phyloP scores from a whole-genome alignment of 192 early-diverging fungal species.

The Gamsiella multidivaricata region DNA sequence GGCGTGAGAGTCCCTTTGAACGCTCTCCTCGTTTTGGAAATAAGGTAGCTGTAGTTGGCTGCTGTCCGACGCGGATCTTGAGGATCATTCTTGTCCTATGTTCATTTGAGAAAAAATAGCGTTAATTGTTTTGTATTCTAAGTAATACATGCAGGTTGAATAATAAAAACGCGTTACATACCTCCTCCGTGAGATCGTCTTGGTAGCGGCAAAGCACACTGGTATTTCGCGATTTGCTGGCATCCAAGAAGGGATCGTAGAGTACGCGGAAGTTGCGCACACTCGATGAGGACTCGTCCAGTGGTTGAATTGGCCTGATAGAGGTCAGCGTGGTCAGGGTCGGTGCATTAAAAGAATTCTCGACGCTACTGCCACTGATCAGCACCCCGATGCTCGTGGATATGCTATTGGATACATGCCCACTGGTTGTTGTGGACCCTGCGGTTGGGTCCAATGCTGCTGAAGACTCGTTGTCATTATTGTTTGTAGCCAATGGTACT shows the following conservation, averaged over 20 bases:
- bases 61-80: constrained; percentile 47
- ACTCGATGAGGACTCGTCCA: constrained; percentile 4
- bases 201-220: constrained; percentile 48
- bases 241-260: constrained; percentile 49
- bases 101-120: background rate
- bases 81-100: constrained; percentile 40
- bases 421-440: background rate
- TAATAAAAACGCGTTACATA: too few species aligned
- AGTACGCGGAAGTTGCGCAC: constrained; percentile 44
- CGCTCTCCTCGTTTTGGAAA: constrained; percentile 42
- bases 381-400: background rate
- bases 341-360: background rate
- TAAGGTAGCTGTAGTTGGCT: constrained; percentile 47
- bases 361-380: background rate
- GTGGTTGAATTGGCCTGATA: constrained; percentile 16
- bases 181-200: constrained; percentile 51
- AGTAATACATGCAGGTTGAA: too few species aligned
- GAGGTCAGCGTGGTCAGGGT: background rate
- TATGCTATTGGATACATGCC: background rate
- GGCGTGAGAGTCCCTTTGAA: constrained; percentile 41
- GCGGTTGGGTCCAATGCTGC: background rate
- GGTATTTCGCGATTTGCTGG: constrained; percentile 44
- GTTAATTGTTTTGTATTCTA: background rate
- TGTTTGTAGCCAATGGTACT: background rate
- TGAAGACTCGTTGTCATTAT: background rate